Evolutionary conservation across 192 early-diverging fungal species (phyloP).

Genomic region (Coemansia sp.): DNA sequence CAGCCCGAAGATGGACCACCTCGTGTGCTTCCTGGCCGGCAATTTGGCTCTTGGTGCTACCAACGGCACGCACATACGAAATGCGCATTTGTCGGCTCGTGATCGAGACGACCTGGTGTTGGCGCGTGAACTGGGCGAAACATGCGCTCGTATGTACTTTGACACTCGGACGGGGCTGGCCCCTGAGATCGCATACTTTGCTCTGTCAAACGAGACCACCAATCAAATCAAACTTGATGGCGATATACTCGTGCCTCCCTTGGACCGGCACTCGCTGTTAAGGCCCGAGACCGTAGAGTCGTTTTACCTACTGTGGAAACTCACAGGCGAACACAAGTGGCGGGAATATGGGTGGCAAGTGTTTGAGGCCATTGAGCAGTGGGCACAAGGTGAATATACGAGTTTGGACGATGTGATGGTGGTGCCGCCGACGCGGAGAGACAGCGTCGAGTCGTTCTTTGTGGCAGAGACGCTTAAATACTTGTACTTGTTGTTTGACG

Average conservation of each 20-base stretch:
- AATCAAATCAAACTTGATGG: conserved; percentile 27
- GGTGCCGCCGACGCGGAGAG: conserved; percentile 24
- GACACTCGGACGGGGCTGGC: conserved; percentile 78
- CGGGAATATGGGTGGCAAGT: conserved; percentile 75
- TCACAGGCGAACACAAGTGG: conserved; percentile 82
- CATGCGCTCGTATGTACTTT: conserved; percentile 81
- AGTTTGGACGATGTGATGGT: conserved; percentile 38
- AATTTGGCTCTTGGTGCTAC: conserved; percentile 52
- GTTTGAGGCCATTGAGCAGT: conserved; percentile 79
- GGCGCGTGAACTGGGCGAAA: conserved; percentile 76
- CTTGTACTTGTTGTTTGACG: conserved; percentile 79
- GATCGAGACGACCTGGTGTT: conserved; percentile 68
- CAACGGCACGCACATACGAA: conserved; percentile 14
- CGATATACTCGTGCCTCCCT: conserved; percentile 22
- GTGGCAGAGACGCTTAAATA: conserved; percentile 95
- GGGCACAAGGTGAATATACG: conserved; percentile 60
- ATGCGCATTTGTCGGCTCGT: conserved; percentile 5
- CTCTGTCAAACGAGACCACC: background rate
- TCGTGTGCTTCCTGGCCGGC: conserved; percentile 83
- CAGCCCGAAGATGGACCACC: conserved; percentile 81
- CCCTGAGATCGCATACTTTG: conserved; percentile 48
- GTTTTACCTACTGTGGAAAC: conserved; percentile 77
- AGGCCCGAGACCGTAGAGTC: conserved; percentile 89
- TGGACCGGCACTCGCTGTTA: conserved; percentile 59
- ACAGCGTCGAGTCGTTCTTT: conserved; percentile 71